These are phyloP conservation scores for Coemansia sp. DNA, from an alignment of 192 early-diverging fungal species.

Conservation along the genomic window DNA sequence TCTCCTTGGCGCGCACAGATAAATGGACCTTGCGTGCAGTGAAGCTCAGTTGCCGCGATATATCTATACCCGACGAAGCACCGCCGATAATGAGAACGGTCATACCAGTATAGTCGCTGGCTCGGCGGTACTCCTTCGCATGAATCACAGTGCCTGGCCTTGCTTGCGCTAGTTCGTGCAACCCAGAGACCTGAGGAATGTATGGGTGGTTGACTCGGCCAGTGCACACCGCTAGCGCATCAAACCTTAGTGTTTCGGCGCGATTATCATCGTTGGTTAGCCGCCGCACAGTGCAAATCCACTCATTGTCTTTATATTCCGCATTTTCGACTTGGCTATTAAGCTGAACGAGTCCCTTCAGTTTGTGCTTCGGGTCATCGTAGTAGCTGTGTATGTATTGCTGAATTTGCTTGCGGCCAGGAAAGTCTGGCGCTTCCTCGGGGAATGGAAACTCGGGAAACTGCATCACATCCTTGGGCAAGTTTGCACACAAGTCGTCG, in stretches of 20 bases:
- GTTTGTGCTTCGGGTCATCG: conserved; percentile 3
- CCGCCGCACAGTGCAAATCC: conserved; percentile 25
- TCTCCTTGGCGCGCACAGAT: conserved; percentile 15
- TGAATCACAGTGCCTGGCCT: conserved; percentile 8
- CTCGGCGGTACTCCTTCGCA: conserved; percentile 36
- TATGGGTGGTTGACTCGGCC: conserved; percentile 55
- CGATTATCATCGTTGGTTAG: conserved; percentile 4
- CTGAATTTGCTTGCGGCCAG: conserved; percentile 38
- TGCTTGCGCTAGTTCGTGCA: conserved; percentile 10
- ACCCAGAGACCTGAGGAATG: conserved; percentile 52
- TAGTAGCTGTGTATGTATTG: conserved; percentile 44
- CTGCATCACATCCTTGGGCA: conserved; percentile 58
- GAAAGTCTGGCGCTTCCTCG: conserved; percentile 34
- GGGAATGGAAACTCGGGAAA: conserved; percentile 50
- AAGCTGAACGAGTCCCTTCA: conserved; percentile 29
- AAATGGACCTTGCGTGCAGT: conserved; percentile 43
- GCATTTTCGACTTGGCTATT: conserved; percentile 35
- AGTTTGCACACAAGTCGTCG: conserved; percentile 53
- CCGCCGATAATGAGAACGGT: conserved; percentile 58
- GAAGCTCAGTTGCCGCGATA: conserved; percentile 48
- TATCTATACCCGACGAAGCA: conserved; percentile 57
- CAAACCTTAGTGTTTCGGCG: conserved; percentile 28
- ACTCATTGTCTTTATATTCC: conserved; percentile 24
- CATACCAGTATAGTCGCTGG: conserved; percentile 19
- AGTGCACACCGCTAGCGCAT: conserved; percentile 55